A percentile compares a stretch with the other conserved stretches of the same genome.
phyloP scores from a whole-genome alignment of 129 eudicot genomes.

The Flaveria trinervia region DNA sequence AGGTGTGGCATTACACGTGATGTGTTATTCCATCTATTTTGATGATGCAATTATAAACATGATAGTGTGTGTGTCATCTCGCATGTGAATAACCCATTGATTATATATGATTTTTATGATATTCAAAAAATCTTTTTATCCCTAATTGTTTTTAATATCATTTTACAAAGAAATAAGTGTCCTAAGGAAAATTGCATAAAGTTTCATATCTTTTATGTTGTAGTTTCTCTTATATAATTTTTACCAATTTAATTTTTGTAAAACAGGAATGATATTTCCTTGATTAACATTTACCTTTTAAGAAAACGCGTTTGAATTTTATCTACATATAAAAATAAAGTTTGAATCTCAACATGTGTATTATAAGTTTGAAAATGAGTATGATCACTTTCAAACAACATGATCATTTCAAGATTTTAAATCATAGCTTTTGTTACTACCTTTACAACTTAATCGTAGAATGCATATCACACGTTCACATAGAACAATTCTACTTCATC shows the following conservation, averaged over 20 bases:
- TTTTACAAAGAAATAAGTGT: neutral
- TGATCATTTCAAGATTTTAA: neutral
- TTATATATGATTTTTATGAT: neutral
- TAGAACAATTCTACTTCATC: neutral
- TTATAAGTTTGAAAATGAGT: neutral
- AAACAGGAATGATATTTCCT: neutral
- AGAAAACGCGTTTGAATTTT: neutral
- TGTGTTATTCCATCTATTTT: neutral
- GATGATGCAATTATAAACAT: neutral
- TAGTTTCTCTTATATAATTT: neutral
- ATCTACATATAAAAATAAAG: neutral
- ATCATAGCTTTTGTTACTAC: slow-evolving; percentile 1
- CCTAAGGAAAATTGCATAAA: neutral
- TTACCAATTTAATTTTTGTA: neutral
- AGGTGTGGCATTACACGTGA: neutral
- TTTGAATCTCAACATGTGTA: neutral
- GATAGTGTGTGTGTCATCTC: neutral
- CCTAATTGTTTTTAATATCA: too few species aligned
- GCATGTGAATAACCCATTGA: neutral
- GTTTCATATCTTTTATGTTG: neutral
- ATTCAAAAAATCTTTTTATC: neutral
- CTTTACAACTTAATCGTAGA: neutral
- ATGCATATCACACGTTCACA: neutral
- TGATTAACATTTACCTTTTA: neutral
- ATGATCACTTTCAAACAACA: slow-evolving; percentile 2